Evolutionary conservation across 2,329 filamentous ascomycete species (phyloP).

Genomic region (Keithomyces neogunnii): DNA sequence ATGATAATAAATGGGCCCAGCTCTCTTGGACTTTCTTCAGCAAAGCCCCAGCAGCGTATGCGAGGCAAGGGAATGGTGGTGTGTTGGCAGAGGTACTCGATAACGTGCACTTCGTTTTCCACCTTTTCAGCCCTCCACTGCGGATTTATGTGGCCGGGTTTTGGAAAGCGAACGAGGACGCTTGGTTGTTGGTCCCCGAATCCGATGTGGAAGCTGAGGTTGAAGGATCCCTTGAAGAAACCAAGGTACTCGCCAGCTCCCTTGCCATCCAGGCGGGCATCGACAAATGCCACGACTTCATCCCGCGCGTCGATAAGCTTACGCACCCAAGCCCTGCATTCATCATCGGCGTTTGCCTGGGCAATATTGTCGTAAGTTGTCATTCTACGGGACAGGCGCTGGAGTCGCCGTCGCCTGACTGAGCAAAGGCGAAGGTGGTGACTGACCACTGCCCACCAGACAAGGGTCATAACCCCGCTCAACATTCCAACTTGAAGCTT

Average conservation of each 20-base stretch:
- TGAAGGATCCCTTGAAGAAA: neutral
- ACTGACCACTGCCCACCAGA: too few species aligned
- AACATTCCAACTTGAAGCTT: too few species aligned
- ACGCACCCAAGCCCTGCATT: slow-evolving; percentile 14
- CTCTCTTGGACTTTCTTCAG: neutral
- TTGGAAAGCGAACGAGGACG: neutral
- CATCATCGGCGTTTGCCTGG: slow-evolving; percentile 15
- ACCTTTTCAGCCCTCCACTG: neutral
- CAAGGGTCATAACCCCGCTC: too few species aligned
- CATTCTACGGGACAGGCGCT: too few species aligned
- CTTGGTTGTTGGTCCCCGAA: neutral
- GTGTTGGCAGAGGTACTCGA: neutral
- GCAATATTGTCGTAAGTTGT: slow-evolving; percentile 9
- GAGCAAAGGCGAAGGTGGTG: too few species aligned
- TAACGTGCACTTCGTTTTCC: neutral
- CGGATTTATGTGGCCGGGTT: neutral
- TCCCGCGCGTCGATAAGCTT: slow-evolving; percentile 13
- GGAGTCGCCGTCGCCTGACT: too few species aligned
- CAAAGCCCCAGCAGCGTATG: neutral
- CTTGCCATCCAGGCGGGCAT: neutral
- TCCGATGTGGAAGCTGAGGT: neutral
- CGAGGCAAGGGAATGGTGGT: neutral
- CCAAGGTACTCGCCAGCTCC: too few species aligned
- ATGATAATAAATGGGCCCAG: neutral
- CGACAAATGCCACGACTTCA: slow-evolving; percentile 14